Base-by-base conservation (phyloP, 345 rosid genomes). In the Pseudoturritis turrita region DNA sequence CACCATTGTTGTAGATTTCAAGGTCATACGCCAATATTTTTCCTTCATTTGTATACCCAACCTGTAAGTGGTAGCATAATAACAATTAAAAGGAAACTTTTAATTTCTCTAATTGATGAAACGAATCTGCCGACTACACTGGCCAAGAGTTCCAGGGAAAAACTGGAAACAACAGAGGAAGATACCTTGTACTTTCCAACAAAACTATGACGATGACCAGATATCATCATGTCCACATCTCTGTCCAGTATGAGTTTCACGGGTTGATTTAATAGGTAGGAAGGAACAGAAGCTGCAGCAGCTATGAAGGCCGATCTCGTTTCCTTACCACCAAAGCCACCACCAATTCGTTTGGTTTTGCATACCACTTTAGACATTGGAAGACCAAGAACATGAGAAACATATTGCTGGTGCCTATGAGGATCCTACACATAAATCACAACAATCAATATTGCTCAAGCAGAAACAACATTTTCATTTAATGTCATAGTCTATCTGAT, bases 311-410 rank as follows among this genome's bases (percentile, higher is more conserved):
- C 96, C n/a, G 96, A 87, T 81, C 93, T 84, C 17, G 99, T 91
- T 84, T 95, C 99, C 83, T 95, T 95, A 62, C 99, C 97, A 61
- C 99, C 99, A 85, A 95, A 95, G 22, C 96, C 99, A 62, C 99
- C 99, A 45, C 96, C 98, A 67, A 94, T 76, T 78, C 97, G 73
- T 83, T 91, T 94, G 31, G 90, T 88, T 82, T 84, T 94, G 67
- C 98, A 91, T 53, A 94, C 96, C 39, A 94, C 97, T 86, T 88
- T 89, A 12, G 97, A 89, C 96, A 89, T 79, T 22, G 96, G 96
- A 77, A 95, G 96, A 75, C 89, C 97, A 19, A 95, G 95, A 77
- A 88, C 99, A 81, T 71, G 84, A 55, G 93, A 81, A 53, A 95
- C 93, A 65, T 91, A 83, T 62, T 84, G 86, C 83, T 95, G 99